A percentile compares a stretch with the other conserved stretches of the same genome.
phyloP scores from a whole-genome alignment of 257 asterid species.

The Gentiana dahurica region DNA sequence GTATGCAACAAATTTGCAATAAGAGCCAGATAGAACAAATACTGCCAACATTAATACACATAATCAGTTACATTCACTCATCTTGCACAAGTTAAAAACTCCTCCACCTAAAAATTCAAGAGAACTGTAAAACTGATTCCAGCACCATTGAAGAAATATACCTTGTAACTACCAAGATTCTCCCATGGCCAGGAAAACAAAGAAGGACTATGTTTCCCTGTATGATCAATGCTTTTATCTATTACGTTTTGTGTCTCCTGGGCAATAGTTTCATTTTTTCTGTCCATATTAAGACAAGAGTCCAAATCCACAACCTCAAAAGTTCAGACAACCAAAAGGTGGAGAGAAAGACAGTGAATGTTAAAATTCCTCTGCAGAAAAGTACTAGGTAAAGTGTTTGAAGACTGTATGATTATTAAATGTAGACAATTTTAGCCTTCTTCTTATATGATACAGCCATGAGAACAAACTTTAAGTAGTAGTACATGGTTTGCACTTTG shows the following conservation, averaged over 20 bases:
- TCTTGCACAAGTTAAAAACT: not conserved
- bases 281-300: slow-evolving; percentile 13
- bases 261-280: slow-evolving; percentile 14
- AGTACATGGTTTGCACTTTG: too few relatives aligned
- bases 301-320: not conserved
- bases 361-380: not conserved
- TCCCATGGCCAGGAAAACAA: slow-evolving; percentile 93
- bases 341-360: not conserved
- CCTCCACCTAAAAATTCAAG: not conserved
- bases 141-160: slow-evolving; percentile 10
- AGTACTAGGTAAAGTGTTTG: not conserved
- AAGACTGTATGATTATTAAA: not conserved
- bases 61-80: not conserved
- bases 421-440: not conserved
- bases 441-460: slow-evolving; percentile 1
- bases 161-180: slow-evolving; percentile 60
- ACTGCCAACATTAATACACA: slow-evolving; percentile 9
- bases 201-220: slow-evolving; percentile 31
- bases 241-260: slow-evolving; percentile 1
- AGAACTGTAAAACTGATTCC: too few relatives aligned
- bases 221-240: slow-evolving; percentile 14
- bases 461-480: not conserved
- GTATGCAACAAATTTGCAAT: slow-evolving; percentile 49
- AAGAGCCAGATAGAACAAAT: slow-evolving; percentile 39
- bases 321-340: not conserved